phyloP scores from a whole-genome alignment of 805 yeast genomes.

The Candida sphagnicola region DNA sequence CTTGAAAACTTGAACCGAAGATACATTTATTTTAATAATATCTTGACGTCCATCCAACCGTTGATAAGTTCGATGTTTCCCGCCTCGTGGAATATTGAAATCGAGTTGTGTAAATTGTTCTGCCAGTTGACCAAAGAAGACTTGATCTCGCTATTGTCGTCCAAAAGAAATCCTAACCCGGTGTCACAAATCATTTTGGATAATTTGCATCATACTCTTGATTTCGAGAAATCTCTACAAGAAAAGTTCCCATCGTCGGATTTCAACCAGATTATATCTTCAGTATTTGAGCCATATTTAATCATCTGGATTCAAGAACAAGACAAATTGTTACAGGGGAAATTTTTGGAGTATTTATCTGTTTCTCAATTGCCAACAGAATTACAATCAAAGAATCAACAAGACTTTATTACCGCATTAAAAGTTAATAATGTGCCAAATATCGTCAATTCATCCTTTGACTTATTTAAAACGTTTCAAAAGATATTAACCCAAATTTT shows the following conservation, averaged over 20 bases:
- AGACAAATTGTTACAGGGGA: constrained; percentile 56
- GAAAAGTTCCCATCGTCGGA: constrained; percentile 52
- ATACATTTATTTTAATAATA: constrained; percentile 74
- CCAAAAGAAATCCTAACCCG: constrained; percentile 18
- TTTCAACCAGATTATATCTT: constrained; percentile 47
- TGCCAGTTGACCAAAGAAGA: constrained; percentile 70
- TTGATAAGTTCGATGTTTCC: constrained; percentile 60
- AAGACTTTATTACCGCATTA: constrained; percentile 34
- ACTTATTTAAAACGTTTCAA: constrained; percentile 74
- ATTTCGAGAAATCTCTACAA: constrained; percentile 74
- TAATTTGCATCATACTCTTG: constrained; percentile 72
- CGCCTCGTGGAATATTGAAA: constrained; percentile 63
- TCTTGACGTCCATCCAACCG: constrained; percentile 55
- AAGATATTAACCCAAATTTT: constrained; percentile 63
- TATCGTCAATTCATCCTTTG: constrained; percentile 84
- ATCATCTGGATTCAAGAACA: constrained; percentile 86
- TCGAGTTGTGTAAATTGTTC: constrained; percentile 57
- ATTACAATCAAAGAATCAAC: constrained; percentile 13
- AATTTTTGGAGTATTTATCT: constrained; percentile 61
- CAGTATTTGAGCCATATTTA: constrained; percentile 80
- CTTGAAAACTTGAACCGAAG: constrained; percentile 82
- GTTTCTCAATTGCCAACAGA: constrained; percentile 50
- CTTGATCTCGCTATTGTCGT: constrained; percentile 31
- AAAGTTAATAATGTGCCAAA: constrained; percentile 50
- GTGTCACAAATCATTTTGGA: constrained; percentile 65